Evolutionary conservation across 2,329 filamentous ascomycete species (phyloP).

Genomic region (Trichoderma cornu-damae): DNA sequence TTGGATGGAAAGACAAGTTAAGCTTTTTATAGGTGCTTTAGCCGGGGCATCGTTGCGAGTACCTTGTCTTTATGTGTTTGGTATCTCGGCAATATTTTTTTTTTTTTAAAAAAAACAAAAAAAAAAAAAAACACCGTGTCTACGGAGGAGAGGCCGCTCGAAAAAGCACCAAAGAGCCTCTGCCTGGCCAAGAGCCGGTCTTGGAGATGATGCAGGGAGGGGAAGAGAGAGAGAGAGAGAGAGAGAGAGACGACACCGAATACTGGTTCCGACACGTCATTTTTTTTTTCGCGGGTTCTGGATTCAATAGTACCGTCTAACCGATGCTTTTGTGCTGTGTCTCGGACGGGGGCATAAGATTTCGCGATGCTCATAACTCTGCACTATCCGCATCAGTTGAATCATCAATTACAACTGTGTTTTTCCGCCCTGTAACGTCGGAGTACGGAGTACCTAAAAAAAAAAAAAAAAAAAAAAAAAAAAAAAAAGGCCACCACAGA

Average conservation of each 20-base stretch:
- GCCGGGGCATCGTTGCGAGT: not conserved
- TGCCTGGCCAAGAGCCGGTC: not conserved
- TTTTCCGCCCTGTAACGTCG: no score
- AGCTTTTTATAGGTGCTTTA: no score
- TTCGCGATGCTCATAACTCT: no score
- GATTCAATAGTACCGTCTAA: not conserved
- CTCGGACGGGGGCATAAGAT: slow-evolving; percentile 9
- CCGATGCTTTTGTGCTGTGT: not conserved
- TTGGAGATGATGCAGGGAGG: slow-evolving; percentile 4
- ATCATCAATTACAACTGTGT: no score
- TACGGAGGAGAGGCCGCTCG: no score
- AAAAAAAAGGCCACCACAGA: no score
- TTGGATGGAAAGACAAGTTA: not conserved
- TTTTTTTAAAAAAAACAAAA: no score
- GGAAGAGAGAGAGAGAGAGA: not conserved
- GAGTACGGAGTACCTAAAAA: no score
- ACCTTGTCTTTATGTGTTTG: not conserved
- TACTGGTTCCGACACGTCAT: slow-evolving; percentile 9
- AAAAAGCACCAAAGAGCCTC: no score
- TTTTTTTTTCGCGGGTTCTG: not conserved
- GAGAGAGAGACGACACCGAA: not conserved
- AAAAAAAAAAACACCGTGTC: no score
- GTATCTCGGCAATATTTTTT: not conserved
- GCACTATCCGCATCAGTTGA: no score
- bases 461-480: no score